These are phyloP conservation scores for Fusarium sp. DNA, from an alignment of 2,329 filamentous ascomycete genomes.

Conservation along the genomic window DNA sequence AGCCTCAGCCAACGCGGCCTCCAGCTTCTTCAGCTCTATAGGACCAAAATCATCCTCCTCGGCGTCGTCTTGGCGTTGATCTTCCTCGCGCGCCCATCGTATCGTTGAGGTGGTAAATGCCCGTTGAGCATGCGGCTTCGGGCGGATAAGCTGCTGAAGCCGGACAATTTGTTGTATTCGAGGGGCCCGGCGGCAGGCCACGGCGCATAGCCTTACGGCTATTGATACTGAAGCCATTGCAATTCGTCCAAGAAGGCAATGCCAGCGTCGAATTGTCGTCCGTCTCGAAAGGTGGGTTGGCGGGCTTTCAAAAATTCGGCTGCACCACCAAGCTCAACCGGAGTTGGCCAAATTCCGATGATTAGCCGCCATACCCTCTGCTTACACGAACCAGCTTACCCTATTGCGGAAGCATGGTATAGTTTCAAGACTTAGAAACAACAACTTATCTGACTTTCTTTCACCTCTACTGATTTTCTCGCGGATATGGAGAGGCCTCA, in stretches of 20 bases:
- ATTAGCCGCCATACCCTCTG: constrained; percentile 34
- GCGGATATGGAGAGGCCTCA: constrained; percentile 3
- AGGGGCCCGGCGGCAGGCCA: constrained; percentile 45
- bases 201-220: constrained; percentile 48
- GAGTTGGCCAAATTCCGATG: constrained; percentile 25
- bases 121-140: constrained; percentile 34
- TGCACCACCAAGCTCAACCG: constrained; percentile 21
- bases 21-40: constrained; percentile 44
- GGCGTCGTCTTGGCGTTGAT: constrained; percentile 28
- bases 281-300: constrained; percentile 26
- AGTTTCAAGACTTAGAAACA: not conserved
- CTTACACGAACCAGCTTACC: constrained; percentile 17
- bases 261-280: constrained; percentile 34
- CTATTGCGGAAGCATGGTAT: constrained; percentile 1
- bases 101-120: constrained; percentile 45
- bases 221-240: constrained; percentile 51
- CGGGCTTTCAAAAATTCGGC: constrained; percentile 46
- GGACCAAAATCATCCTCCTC: constrained; percentile 39
- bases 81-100: constrained; percentile 40
- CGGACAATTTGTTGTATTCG: constrained; percentile 36
- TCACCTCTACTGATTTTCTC: not conserved
- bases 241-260: constrained; percentile 36
- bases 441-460: not conserved
- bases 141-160: constrained; percentile 37
- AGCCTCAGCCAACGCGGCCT: constrained; percentile 42